Base-by-base conservation (phyloP, 306 rosid genomes). In the Fragaria vesca region DNA sequence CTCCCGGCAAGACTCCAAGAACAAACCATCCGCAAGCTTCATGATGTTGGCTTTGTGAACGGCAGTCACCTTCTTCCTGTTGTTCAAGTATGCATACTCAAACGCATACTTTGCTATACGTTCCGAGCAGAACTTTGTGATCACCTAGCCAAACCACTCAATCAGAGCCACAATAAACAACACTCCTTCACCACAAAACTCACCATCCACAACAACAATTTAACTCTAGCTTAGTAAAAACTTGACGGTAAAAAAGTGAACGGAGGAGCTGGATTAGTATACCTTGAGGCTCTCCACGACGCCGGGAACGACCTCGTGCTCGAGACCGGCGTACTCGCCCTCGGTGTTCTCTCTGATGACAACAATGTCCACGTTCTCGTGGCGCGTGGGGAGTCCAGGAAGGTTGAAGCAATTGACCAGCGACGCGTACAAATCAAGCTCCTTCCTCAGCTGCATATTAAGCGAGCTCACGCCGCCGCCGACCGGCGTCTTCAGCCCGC, bases 201-300 rank as follows among this genome's bases (percentile, higher is more conserved):
- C 12, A 57, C 63, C 28, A 79, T 74, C 67, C 38, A 34, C 30
- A 57, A 69, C 38, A 24, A 2, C 24, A 66, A 24, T 26, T n/a
- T 40, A 62, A 7, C 8, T 10, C 30, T 50, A 11, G 5, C n/a
- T 16, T 1, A 0, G 58, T 52, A 52, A 52, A 20, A 52, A 52
- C 8, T 52, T 7, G 24, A 57, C 10, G 21, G 62, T 57, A 21
- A 21, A 57, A n/a, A 57, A 57, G 2, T 8, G 17, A 15, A 12
- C 20, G 20, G 8, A n/a, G 28, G 32, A n/a, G 11, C 40, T 46
- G 2, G 21, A 6, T 28, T 6, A 30, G 48, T 46, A n/a, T 80
- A 92, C 97, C 97, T 94, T 94, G 65, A 94, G 97, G 80, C 97
- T 92, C 75, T 94, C 98, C 0, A 94, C 98, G 40, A 94, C 98